Base-by-base conservation (phyloP, 495 filamentous ascomycete genomes). In the Daldinia bambusicola region DNA sequence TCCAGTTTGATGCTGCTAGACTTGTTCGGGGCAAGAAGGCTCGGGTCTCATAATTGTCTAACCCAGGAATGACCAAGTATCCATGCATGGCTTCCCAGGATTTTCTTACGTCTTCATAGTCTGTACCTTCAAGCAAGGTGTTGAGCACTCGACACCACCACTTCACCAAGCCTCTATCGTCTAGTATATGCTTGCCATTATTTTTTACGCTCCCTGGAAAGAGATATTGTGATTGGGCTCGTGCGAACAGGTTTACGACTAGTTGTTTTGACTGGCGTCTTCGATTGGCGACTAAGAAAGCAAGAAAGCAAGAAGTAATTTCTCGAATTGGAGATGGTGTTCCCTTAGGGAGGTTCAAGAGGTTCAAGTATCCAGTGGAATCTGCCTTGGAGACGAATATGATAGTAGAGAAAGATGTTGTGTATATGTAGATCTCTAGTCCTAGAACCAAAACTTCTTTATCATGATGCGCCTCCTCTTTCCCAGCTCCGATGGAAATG, bases 381-480 rank as follows among this genome's bases (percentile, higher is more conserved):
- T 99, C 95, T 55, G 95, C 95, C 80, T 99, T 99, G 62, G 93
- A 94, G 40, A 99, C 90, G 80, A 98, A 99, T 37, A 98, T 86
- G 38, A 90, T 97, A 4, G 91, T 96, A 36, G 92, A 86, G 79
- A 88, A 87, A 67, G 87, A 87, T 36, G 92, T 96, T 20, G 91
- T 89, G 70, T 90, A 89, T 55, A 96, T 86, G 62, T 90, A 81
- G 20, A 92, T 77, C 66, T 89, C 84, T 9, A 90, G 60, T 62
- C 84, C 83, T 4, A 89, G 78, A 36, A 89, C 78, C 0, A 84
- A 58, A 5, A 84, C 79, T 36, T 68, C 70, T 38, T 45, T 64
- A 4, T 53, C 40, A 51, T 14, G 51, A 20, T n/a, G 26, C 1
- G 36, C 36, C 30, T 66, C 66, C 20, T 62, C 67, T n/a, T 58